phyloP scores from a whole-genome alignment of 345 rosid genomes.

The Combretum micranthum region DNA sequence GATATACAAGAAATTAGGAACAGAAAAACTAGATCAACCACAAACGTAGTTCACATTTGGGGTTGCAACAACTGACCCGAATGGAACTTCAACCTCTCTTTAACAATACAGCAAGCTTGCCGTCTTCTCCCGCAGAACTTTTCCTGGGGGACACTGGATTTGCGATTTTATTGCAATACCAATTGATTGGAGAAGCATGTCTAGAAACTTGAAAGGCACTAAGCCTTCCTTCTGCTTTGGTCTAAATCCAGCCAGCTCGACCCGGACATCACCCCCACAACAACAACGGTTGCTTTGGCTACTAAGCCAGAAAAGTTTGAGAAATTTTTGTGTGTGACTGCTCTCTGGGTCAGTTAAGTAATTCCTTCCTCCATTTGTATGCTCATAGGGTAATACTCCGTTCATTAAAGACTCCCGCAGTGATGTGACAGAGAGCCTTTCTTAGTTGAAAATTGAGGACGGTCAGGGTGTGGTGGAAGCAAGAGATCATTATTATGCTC shows the following conservation, averaged over 20 bases:
- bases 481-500: no score
- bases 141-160: conserved; percentile 70
- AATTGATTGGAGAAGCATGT: no score
- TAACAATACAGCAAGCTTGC: conserved; percentile 74
- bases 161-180: conserved; percentile 18
- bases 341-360: conserved; percentile 12
- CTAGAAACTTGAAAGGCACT: conserved; percentile 21
- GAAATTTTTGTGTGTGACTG: conserved; percentile 14
- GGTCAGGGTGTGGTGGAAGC: no score
- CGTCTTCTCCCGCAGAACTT: conserved; percentile 51
- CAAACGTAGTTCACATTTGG: no score
- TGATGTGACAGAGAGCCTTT: conserved; percentile 22
- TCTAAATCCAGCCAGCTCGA: conserved; percentile 47
- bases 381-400: conserved; percentile 31
- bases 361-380: conserved; percentile 21
- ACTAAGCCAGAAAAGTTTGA: no score
- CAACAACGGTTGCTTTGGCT: conserved; percentile 46
- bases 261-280: conserved; percentile 52
- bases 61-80: conserved; percentile 44
- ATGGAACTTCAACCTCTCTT: conserved; percentile 87
- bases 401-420: conserved; percentile 29
- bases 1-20: conserved; percentile 18
- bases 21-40: conserved; percentile 6
- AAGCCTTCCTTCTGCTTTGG: conserved; percentile 31
- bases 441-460: no score